Conservation (phyloP, 495 filamentous ascomycete species). For the Talaromyces proteolyticus region DNA sequence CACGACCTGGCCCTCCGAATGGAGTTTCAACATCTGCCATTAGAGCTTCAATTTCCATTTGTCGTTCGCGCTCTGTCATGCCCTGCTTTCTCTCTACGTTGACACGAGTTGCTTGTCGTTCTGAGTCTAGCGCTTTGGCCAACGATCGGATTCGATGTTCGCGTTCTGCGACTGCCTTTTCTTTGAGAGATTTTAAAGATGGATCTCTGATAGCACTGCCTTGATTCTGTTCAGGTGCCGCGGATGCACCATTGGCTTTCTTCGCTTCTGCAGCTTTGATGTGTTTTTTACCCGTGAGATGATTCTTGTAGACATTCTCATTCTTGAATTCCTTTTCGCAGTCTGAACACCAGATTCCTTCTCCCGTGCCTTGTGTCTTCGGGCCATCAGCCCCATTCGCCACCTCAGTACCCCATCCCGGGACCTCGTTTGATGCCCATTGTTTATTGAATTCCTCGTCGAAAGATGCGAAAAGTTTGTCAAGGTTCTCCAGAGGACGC, state of each 20-base stretch:
- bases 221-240: constrained; percentile 16
- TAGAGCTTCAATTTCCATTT: constrained; percentile 85
- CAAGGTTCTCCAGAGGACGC: constrained; percentile 74
- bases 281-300: constrained; percentile 88
- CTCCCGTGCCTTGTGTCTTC: constrained; percentile 52
- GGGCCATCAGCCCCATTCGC: constrained; percentile 36
- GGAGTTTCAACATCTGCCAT: constrained; percentile 53
- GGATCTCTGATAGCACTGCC: constrained; percentile 9
- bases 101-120: constrained; percentile 77
- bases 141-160: constrained; percentile 79
- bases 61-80: constrained; percentile 92
- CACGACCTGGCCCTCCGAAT: constrained; percentile 39
- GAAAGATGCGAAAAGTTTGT: constrained; percentile 66
- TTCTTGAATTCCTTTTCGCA: constrained; percentile 96
- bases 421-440: constrained; percentile 73
- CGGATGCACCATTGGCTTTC: constrained; percentile 33
- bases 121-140: constrained; percentile 65
- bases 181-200: constrained; percentile 61
- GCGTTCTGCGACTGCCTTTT: constrained; percentile 83
- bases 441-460: constrained; percentile 77
- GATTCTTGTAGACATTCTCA: constrained; percentile 86
- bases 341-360: constrained; percentile 78
- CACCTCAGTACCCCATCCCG: constrained; percentile 69
- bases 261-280: constrained; percentile 67
- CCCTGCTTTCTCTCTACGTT: constrained; percentile 93